These are phyloP conservation scores for Salix caprea DNA, from an alignment of 345 rosid species.

Conservation along the genomic window DNA sequence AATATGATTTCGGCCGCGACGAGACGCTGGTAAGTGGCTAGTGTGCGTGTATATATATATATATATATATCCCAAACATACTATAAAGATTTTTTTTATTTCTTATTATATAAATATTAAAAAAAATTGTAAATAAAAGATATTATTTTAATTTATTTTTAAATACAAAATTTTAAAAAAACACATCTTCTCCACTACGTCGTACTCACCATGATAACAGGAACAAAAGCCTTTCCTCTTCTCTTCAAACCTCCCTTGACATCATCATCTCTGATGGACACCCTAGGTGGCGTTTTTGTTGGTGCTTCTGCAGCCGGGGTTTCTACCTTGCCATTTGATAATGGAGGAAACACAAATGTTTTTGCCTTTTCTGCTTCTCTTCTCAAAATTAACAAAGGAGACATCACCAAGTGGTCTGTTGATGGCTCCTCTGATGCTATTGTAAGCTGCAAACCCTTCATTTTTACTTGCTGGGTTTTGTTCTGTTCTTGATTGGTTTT, in stretches of 20 bases:
- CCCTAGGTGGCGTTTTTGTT: background rate
- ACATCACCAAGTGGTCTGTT: conserved; percentile 74
- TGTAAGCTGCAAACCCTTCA: conserved; percentile 28
- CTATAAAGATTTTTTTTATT: no score
- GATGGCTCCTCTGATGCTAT: conserved; percentile 81
- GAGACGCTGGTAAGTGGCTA: no score
- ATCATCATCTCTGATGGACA: background rate
- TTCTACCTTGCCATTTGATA: background rate
- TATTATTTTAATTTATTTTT: no score
- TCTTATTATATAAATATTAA: no score
- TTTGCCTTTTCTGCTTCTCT: conserved; percentile 44
- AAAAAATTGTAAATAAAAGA: no score
- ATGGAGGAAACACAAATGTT: conserved; percentile 1
- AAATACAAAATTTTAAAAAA: no score
- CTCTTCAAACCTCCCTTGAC: background rate
- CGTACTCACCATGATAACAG: no score
- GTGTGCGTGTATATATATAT: no score
- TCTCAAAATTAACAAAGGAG: conserved; percentile 68
- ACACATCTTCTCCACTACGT: no score
- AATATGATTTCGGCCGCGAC: no score
- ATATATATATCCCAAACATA: no score
- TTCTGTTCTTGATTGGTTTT: background rate
- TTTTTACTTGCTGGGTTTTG: background rate
- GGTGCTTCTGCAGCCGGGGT: no score
- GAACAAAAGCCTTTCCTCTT: background rate